These are phyloP conservation scores for Lipomyces lipofer DNA, from an alignment of 805 yeast species.

Conservation along the genomic window DNA sequence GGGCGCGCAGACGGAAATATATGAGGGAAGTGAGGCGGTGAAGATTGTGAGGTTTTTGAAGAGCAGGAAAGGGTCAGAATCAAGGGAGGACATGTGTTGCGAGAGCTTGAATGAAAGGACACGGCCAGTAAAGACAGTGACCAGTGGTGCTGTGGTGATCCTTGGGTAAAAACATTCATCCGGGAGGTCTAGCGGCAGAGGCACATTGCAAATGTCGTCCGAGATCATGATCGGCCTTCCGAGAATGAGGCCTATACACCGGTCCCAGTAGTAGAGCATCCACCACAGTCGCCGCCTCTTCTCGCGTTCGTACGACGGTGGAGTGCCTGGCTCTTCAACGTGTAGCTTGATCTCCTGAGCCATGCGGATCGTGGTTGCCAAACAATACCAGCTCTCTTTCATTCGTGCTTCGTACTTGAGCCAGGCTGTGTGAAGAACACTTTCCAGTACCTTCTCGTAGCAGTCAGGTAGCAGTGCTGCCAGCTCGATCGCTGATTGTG, in stretches of 20 bases:
- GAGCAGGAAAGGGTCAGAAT: slow-evolving; percentile 21
- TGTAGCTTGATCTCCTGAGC: slow-evolving; percentile 30
- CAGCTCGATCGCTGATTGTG: slow-evolving; percentile 23
- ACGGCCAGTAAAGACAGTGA: slow-evolving; percentile 20
- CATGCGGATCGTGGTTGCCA: slow-evolving; percentile 28
- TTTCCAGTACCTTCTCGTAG: slow-evolving; percentile 21
- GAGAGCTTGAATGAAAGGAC: slow-evolving; percentile 18
- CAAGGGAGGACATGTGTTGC: slow-evolving; percentile 17
- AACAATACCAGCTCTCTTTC: slow-evolving; percentile 29
- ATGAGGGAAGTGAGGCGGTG: slow-evolving; percentile 27
- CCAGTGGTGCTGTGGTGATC: slow-evolving; percentile 7
- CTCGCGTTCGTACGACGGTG: slow-evolving; percentile 28
- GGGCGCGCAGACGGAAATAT: slow-evolving; percentile 23
- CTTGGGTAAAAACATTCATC: slow-evolving; percentile 24
- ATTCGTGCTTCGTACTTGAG: slow-evolving; percentile 26
- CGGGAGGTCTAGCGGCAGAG: slow-evolving; percentile 28
- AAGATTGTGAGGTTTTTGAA: slow-evolving; percentile 20
- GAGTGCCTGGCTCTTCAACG: slow-evolving; percentile 23
- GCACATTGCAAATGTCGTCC: slow-evolving; percentile 23
- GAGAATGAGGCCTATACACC: slow-evolving; percentile 22
- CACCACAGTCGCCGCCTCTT: slow-evolving; percentile 29
- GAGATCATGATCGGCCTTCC: slow-evolving; percentile 30
- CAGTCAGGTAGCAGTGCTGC: slow-evolving; percentile 28
- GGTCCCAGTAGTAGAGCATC: slow-evolving; percentile 31
- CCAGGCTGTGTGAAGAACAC: slow-evolving; percentile 25